phyloP scores from a whole-genome alignment of 2,329 filamentous ascomycete species.

The Ilyonectria sp. region DNA sequence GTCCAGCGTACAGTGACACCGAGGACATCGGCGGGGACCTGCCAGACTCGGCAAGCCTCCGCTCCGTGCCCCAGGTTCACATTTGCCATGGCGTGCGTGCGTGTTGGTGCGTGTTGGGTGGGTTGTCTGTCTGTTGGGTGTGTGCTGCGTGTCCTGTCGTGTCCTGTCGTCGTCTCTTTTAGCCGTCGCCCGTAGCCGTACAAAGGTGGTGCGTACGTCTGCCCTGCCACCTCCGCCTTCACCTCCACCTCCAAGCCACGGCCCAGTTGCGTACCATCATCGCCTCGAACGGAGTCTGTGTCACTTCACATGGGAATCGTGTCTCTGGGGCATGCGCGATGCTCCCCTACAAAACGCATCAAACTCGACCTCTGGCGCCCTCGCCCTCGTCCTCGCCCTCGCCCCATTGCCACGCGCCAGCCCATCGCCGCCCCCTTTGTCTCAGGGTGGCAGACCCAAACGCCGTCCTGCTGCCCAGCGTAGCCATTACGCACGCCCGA shows the following conservation, averaged over 20 bases:
- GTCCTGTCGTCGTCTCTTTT: slow-evolving; percentile 5
- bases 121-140: not conserved
- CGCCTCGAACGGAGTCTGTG: not conserved
- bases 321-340: not conserved
- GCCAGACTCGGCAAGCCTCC: slow-evolving; percentile 22
- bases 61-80: not conserved
- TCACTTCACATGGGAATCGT: not conserved
- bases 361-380: not conserved
- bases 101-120: slow-evolving; percentile 1
- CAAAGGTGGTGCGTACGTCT: not conserved
- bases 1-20: no score
- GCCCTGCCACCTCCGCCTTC: slow-evolving; percentile 6
- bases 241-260: slow-evolving; percentile 20
- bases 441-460: not conserved
- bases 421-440: not conserved
- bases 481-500: no score
- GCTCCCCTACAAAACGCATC: not conserved
- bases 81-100: not conserved
- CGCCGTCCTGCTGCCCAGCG: not conserved
- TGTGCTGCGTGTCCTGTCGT: slow-evolving; percentile 6
- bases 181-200: slow-evolving; percentile 10
- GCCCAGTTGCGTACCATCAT: slow-evolving; percentile 6
- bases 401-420: not conserved
- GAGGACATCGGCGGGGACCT: not conserved
- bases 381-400: not conserved